Evolutionary conservation across 179 eudicot genomes (phyloP).

Genomic region (Kewa caespitosa): DNA sequence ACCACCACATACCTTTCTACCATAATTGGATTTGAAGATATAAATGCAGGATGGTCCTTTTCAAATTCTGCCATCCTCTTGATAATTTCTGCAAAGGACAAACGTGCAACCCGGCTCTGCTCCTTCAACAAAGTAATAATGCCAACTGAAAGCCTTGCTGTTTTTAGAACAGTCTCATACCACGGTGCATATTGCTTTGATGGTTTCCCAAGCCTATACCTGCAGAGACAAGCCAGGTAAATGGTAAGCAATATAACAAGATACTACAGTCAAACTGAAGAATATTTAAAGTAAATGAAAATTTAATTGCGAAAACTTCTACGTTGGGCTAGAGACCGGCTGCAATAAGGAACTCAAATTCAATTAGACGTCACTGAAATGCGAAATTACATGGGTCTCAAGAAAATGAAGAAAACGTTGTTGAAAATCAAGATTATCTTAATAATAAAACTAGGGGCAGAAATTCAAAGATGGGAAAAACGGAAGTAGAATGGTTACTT

Average conservation of each 20-base stretch:
- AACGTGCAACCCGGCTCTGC: conserved; percentile 79
- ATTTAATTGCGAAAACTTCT: too few species aligned
- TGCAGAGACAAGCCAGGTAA: conserved; percentile 26
- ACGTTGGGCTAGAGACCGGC: background rate
- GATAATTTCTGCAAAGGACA: conserved; percentile 71
- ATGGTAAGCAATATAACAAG: conserved; percentile 9
- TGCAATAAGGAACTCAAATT: background rate
- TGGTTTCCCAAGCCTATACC: conserved; percentile 98
- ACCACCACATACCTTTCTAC: conserved; percentile 90
- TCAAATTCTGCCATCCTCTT: conserved; percentile 63
- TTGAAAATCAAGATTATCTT: background rate
- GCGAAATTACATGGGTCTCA: background rate
- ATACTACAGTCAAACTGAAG: background rate
- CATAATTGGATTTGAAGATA: conserved; percentile 56
- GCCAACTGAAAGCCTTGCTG: conserved; percentile 74
- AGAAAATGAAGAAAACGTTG: background rate
- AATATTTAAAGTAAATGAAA: background rate
- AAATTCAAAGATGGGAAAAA: background rate
- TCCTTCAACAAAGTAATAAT: conserved; percentile 84
- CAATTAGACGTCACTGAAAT: background rate
- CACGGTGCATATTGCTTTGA: conserved; percentile 92
- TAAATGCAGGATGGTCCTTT: conserved; percentile 70
- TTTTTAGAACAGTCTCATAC: conserved; percentile 85
- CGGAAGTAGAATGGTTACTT: background rate
- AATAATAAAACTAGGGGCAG: background rate